Conservation (phyloP, 306 rosid species). For the Vigna hirtella region DNA sequence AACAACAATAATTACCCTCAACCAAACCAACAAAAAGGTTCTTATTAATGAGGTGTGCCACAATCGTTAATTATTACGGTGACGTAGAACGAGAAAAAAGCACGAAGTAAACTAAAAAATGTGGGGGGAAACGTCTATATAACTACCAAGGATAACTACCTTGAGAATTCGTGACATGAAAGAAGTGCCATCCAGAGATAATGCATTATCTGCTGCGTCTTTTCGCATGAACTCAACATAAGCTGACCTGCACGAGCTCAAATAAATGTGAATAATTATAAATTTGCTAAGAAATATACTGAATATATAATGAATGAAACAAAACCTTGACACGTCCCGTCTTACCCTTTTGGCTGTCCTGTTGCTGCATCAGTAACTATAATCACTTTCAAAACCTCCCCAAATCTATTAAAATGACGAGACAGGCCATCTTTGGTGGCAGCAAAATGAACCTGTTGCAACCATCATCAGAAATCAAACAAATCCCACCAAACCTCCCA, state of each 20-base stretch:
- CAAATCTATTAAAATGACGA: conserved; percentile 86
- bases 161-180: conserved; percentile 94
- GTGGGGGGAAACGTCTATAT: neutral
- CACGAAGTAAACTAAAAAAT: neutral
- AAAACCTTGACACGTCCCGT: conserved; percentile 38
- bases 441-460: conserved; percentile 88
- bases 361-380: conserved; percentile 82
- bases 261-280: conserved; percentile 39
- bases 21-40: neutral
- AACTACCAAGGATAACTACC: conserved; percentile 58
- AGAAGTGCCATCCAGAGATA: conserved; percentile 91
- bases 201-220: conserved; percentile 88
- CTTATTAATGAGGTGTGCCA: neutral
- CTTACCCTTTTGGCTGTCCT: conserved; percentile 92
- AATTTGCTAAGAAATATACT: conserved; percentile 6
- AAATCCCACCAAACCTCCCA: conserved; percentile 41
- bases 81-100: neutral
- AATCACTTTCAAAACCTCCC: conserved; percentile 83
- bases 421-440: conserved; percentile 92
- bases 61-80: neutral
- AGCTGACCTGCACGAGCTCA: conserved; percentile 83
- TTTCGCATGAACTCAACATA: conserved; percentile 91
- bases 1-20: neutral
- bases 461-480: conserved; percentile 39
- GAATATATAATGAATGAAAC: conserved; percentile 27